Base-by-base conservation (phyloP, 192 early-diverging fungal species). In the Umbelopsis sp. region DNA sequence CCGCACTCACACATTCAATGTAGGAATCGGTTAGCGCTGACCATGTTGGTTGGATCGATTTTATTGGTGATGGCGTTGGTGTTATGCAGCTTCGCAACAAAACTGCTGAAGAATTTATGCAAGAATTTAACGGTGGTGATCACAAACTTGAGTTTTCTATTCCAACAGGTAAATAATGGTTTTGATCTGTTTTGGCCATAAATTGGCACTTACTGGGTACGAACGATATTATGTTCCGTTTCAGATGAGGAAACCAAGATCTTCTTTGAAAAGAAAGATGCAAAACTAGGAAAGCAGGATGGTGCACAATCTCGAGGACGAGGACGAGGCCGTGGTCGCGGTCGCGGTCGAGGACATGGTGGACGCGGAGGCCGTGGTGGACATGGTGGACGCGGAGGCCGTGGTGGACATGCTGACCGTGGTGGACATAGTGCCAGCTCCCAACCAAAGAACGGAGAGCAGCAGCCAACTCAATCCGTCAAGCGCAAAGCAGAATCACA, bases 81-180 rank as follows among this genome's bases (percentile, higher is more conserved):
- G 69, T 78, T 10, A 56, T 78, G 4, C 68, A 71, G 59, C 38
- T 78, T 41, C 36, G 62, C 12, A 49, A 78, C 1, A 73, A 66
- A 12, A 74, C 69, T 2, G 69, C 77, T 16, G 77, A 78, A 14
- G 53, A 78, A 45, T 70, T 74, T 65, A 49, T 78, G 29, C 14
- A 11, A 21, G 52, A 69, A 4, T 45, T 62, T 4, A 62, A 32
- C 71, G 45, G 69, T 29, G 6, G 65, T 71, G 56, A 71, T 69
- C 62, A 56, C 65, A 31, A 54, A 66, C 45, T 51, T 45, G 32
- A 59, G 24, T 36, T 45, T 71, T 29, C 49, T 17, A 25, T 78
- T 71, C 67, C 44, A 34, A 34, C 49, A 71, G 25, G 72, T 69
- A 45, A 36, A 41, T 5, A n/a, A n/a, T 41, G 7, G 38, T 5